Evolutionary conservation across 1,284 basidiomycete genomes (phyloP).

Genomic region (Malassezia equina): DNA sequence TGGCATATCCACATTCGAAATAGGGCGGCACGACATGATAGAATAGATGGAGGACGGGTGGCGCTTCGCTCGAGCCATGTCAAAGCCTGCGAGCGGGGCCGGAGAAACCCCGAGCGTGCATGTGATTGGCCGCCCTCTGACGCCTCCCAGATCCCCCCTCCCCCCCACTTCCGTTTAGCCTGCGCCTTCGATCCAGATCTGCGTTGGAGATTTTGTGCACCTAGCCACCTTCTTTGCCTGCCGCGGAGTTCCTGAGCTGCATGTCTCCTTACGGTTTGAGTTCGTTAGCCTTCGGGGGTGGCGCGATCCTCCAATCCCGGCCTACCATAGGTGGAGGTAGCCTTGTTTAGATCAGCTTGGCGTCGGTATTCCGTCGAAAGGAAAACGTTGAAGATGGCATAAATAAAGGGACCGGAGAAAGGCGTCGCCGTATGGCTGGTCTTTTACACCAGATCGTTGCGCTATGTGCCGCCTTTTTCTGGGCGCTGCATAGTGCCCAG

Average conservation of each 20-base stretch:
- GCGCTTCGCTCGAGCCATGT: not conserved
- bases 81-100: not conserved
- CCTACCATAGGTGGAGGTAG: too few species aligned
- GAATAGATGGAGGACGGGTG: not conserved
- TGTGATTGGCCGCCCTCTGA: not conserved
- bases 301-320: too few species aligned
- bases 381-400: not conserved
- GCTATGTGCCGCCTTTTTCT: not conserved
- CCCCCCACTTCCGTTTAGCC: not conserved
- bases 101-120: not conserved
- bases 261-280: too few species aligned
- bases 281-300: too few species aligned
- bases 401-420: not conserved
- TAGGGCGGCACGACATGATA: constrained; percentile 16
- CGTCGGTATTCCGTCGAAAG: not conserved
- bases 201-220: too few species aligned
- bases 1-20: constrained; percentile 15
- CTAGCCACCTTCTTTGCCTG: too few species aligned
- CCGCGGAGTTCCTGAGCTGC: too few species aligned
- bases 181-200: too few species aligned
- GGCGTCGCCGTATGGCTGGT: not conserved
- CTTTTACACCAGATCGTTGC: not conserved
- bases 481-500: not conserved
- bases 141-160: not conserved
- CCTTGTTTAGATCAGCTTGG: too few species aligned